These are phyloP conservation scores for Cordyceps tenuipes DNA, from an alignment of 2,329 filamentous ascomycete genomes.

Conservation along the genomic window DNA sequence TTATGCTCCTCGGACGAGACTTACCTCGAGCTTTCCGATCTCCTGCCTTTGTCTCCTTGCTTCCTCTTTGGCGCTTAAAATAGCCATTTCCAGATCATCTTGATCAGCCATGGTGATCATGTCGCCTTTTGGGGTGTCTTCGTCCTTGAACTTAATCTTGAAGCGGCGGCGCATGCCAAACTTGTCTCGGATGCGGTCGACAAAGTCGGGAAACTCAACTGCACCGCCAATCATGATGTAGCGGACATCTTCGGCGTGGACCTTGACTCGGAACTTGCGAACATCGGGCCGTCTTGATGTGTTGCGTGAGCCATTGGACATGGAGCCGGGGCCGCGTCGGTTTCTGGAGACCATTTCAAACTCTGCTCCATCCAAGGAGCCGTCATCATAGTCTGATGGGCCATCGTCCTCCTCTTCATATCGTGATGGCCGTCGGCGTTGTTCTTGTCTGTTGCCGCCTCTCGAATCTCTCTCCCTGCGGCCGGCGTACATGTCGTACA, in stretches of 20 bases:
- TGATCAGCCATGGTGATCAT: slow-evolving; percentile 98
- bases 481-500: slow-evolving; percentile 55
- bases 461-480: slow-evolving; percentile 30
- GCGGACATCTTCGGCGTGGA: slow-evolving; percentile 82
- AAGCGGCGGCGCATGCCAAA: slow-evolving; percentile 71
- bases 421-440: slow-evolving; percentile 31
- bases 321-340: slow-evolving; percentile 36
- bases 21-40: slow-evolving; percentile 91
- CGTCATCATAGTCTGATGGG: slow-evolving; percentile 62
- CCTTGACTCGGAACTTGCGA: slow-evolving; percentile 80
- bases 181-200: slow-evolving; percentile 74
- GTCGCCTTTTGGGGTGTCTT: slow-evolving; percentile 66
- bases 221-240: slow-evolving; percentile 78
- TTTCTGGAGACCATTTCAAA: slow-evolving; percentile 68
- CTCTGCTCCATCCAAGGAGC: slow-evolving; percentile 64
- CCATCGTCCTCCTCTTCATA: slow-evolving; percentile 77
- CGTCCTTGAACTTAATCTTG: slow-evolving; percentile 83
- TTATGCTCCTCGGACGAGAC: slow-evolving; percentile 24
- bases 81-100: slow-evolving; percentile 86
- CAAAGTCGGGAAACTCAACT: slow-evolving; percentile 68
- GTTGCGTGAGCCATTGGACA: slow-evolving; percentile 42
- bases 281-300: slow-evolving; percentile 56
- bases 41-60: slow-evolving; percentile 69
- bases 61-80: slow-evolving; percentile 58
- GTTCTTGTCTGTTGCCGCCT: slow-evolving; percentile 27